Base-by-base conservation (phyloP, 768 basidiomycete genomes). In the Termitomyces sp. region DNA sequence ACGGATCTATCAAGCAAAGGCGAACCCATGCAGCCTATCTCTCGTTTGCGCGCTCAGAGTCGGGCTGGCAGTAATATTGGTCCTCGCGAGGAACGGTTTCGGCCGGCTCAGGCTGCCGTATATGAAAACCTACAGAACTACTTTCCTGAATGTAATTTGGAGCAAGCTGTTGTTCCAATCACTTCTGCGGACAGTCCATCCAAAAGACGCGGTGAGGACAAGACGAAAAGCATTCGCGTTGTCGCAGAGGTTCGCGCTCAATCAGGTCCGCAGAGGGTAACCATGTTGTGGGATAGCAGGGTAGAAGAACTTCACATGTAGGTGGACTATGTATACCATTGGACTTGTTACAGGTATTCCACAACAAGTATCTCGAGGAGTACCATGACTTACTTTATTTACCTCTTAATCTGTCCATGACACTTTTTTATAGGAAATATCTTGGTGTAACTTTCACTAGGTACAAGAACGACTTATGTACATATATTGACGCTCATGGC, bases 141-240 rank as follows among this genome's bases (percentile, higher is more conserved):
- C 72, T 98, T 98, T 76, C 94, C 94, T 15, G 79, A 86, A 53
- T 88, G 92, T 66, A 86, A 96, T 64, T 81, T 97, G 48, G 93
- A 97, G 66, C 85, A 89, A 63, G 88, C 89, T 1, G 80, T 96
- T 56, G 82, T 89, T 50, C 82, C 89, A 53, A 75, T 80, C 27
- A 72, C 76, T 75, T 27, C 76, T 73, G 32, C 74, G 73, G 43
- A 82, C 76, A 9, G 79, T n/a, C 15, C 42, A 36, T 40, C 36
- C n/a, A 25, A 35, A 38, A 54, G 58, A 42, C 50, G 29, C 11
- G 22, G 48, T 22, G 32, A 55, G 25, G 56, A 57, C 3, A 62
- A 53, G 53, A 57, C 59, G 31, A 92, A 89, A 76, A 92, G 89
- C 39, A 94, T 97, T 51, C 83, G 91, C 48, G 80, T 85, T 50